phyloP scores from a whole-genome alignment of 345 rosid genomes.

The Boechera retrofracta region DNA sequence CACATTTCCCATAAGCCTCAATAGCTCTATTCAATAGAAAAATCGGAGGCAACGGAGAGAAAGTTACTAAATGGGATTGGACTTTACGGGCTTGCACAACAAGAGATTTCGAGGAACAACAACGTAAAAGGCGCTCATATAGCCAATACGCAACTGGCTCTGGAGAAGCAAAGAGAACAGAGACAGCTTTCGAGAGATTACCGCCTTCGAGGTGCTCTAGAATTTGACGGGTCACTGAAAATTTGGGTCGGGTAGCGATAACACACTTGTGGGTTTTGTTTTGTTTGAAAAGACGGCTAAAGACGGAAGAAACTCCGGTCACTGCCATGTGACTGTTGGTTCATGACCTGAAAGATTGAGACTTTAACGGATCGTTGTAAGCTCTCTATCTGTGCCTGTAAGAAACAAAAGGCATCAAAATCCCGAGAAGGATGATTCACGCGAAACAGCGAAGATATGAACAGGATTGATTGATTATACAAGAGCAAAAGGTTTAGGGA shows the following conservation, averaged over 20 bases:
- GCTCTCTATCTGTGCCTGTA: not conserved
- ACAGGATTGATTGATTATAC: too few species aligned
- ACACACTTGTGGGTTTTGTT: constrained; percentile 19
- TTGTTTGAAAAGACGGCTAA: constrained; percentile 17
- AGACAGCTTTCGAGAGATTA: constrained; percentile 61
- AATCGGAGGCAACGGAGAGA: constrained; percentile 58
- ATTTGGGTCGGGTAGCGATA: not conserved
- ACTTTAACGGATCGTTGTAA: not conserved
- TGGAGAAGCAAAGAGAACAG: constrained; percentile 63
- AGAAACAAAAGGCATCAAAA: not conserved
- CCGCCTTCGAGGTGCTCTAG: constrained; percentile 49
- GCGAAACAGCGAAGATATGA: too few species aligned
- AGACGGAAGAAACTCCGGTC: constrained; percentile 31
- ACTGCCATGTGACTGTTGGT: constrained; percentile 25
- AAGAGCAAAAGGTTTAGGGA: too few species aligned
- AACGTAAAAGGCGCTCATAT: constrained; percentile 65
- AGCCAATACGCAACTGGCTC: constrained; percentile 56
- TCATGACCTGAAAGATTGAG: constrained; percentile 10
- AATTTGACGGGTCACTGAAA: constrained; percentile 47
- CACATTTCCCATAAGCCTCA: constrained; percentile 66
- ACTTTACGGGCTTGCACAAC: constrained; percentile 76
- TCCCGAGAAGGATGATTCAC: too few species aligned
- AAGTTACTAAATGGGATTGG: constrained; percentile 65
- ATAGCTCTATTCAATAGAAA: constrained; percentile 74
- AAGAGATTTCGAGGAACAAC: constrained; percentile 56